These are phyloP conservation scores for Arabidopsis hybrid DNA, from an alignment of 441 rosid genomes.

Conservation along the genomic window DNA sequence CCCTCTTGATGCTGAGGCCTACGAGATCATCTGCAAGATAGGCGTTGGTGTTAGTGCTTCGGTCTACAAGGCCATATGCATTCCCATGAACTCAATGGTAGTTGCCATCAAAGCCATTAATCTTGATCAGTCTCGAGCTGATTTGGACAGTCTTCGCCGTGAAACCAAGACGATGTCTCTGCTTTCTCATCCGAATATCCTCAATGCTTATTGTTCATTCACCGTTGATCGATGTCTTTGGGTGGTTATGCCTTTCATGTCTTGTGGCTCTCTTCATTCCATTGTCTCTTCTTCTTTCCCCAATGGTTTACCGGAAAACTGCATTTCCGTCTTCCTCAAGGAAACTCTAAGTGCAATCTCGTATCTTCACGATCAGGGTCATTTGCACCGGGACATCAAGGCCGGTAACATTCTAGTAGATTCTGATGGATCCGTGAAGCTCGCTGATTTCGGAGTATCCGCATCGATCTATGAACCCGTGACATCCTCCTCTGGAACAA, in stretches of 20 bases:
- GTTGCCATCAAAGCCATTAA: constrained; percentile 89
- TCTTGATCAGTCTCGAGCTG: constrained; percentile 69
- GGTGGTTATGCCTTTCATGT: constrained; percentile 98
- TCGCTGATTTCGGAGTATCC: constrained; percentile 89
- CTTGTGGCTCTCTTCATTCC: constrained; percentile 80
- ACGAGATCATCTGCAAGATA: constrained; percentile 68
- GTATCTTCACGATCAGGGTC: constrained; percentile 84
- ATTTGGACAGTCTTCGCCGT: constrained; percentile 69
- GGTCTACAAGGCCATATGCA: constrained; percentile 83
- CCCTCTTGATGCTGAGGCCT: constrained; percentile 69
- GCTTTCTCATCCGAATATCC: constrained; percentile 79
- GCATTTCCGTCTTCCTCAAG: constrained; percentile 71
- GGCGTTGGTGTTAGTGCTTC: constrained; percentile 78
- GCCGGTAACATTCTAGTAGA: constrained; percentile 79
- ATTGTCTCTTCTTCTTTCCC: constrained; percentile 72
- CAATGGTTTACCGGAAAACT: constrained; percentile 64
- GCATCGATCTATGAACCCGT: constrained; percentile 70
- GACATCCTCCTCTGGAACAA: constrained; percentile 26
- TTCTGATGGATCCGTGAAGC: constrained; percentile 66
- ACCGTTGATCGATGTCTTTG: constrained; percentile 73
- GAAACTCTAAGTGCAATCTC: constrained; percentile 72
- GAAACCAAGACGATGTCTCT: constrained; percentile 84
- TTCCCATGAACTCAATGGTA: constrained; percentile 56
- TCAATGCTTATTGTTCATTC: constrained; percentile 82
- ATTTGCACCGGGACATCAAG: constrained; percentile 76